Base-by-base conservation (phyloP, 495 filamentous ascomycete species). In the Penicillium atrosanguineum region DNA sequence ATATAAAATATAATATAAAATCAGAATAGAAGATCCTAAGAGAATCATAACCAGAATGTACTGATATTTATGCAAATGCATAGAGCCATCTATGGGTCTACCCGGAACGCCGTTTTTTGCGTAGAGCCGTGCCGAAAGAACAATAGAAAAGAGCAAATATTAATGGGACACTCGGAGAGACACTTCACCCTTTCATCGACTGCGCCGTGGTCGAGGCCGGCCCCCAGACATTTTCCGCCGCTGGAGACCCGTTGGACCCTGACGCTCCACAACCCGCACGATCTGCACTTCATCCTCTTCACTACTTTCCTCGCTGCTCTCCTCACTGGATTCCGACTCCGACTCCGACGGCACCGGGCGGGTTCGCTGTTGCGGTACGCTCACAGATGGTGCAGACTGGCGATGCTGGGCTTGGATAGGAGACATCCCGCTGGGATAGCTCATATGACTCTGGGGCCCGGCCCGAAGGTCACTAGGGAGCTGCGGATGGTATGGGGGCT, bases 251-350 rank as follows among this genome's bases (percentile, higher is more conserved):
- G 55, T 44, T 0, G 66, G 62, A 31, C 55, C 46, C 44, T 57
- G 56, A 34, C 69, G 67, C 57, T 73, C 64, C 18, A 62, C 60
- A 45, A 68, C 69, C 44, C 63, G 58, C 53, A 74, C 62, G 7
- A 74, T 63, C 44, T 69, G 64, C 19, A 71, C 58, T 42, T 67
- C 63, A 44, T 69, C 64, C n/a, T 69, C 67, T 20, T 73, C 69
- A n/a, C 60, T 64, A 51, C 61, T 68, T 41, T 57, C 65, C 34
- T 53, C 57, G 36, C 52, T 55, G n/a, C 55, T 44, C 54, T 62
- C 25, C 46, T 62, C 62, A 44, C 54, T 63, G 28, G 59, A 63
- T 9, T 65, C 63, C 2, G 63, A 51, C 29, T 57, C 57, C 12
- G 56, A 50, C 44, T 59, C 61, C 20, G 65, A 50, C 14, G 48